phyloP scores from a whole-genome alignment of 2,329 filamentous ascomycete genomes.

The Fusarium nelsonii region DNA sequence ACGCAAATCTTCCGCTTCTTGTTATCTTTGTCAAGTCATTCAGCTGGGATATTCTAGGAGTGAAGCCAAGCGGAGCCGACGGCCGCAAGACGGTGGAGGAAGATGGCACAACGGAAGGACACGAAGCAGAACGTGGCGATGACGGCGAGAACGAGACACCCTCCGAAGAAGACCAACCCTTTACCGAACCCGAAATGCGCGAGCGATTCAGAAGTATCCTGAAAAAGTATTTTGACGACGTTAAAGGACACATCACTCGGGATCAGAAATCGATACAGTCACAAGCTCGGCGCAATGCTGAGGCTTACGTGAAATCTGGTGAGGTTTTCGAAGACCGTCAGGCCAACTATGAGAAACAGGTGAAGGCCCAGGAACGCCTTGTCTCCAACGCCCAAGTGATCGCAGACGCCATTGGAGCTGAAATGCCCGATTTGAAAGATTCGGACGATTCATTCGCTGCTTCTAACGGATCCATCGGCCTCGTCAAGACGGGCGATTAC shows the following conservation, averaged over 20 bases:
- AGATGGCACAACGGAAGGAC: conserved; percentile 73
- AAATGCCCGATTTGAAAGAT: conserved; percentile 94
- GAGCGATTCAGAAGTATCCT: conserved; percentile 89
- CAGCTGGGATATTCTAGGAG: conserved; percentile 92
- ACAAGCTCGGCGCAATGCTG: conserved; percentile 94
- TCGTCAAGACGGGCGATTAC: conserved; percentile 95
- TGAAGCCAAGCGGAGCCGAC: conserved; percentile 77
- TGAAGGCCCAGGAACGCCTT: conserved; percentile 92
- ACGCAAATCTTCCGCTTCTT: conserved; percentile 88
- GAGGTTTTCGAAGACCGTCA: conserved; percentile 99
- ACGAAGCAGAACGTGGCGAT: conserved; percentile 58
- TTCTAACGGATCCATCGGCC: conserved; percentile 83
- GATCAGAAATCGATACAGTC: conserved; percentile 90
- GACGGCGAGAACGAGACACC: conserved; percentile 37
- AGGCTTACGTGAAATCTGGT: conserved; percentile 97
- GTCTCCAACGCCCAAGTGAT: conserved; percentile 90
- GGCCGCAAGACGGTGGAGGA: conserved; percentile 87
- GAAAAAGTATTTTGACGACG: conserved; percentile 90
- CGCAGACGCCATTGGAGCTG: conserved; percentile 86
- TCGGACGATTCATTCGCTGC: conserved; percentile 76
- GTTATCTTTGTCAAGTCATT: conserved; percentile 97
- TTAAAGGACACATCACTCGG: conserved; percentile 87
- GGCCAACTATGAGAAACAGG: conserved; percentile 92
- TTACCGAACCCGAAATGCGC: conserved; percentile 81
- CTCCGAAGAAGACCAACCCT: conserved; percentile 73